Evolutionary conservation across 2,329 filamentous ascomycete genomes (phyloP).

Genomic region (Lecanicillium sp.): DNA sequence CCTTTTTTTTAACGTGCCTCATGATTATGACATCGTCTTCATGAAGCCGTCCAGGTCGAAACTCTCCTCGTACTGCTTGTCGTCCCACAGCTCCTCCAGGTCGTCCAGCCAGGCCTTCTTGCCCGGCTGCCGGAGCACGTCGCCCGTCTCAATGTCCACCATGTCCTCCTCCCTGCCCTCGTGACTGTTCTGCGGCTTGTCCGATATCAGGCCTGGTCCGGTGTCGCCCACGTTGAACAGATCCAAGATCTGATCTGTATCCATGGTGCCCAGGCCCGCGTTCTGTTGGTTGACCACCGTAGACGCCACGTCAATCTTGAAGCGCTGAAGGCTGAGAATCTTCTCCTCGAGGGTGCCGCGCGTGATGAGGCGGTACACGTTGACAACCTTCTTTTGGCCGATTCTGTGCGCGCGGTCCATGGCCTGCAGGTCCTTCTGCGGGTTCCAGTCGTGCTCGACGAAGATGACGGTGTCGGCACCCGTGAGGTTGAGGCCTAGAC

Average conservation of each 20-base stretch:
- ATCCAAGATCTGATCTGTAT: slow-evolving; percentile 96
- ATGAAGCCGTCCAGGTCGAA: slow-evolving; percentile 95
- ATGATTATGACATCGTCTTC: slow-evolving; percentile 70
- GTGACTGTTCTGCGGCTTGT: slow-evolving; percentile 51
- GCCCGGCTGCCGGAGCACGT: slow-evolving; percentile 88
- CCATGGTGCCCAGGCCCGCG: slow-evolving; percentile 88
- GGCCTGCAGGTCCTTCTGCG: slow-evolving; percentile 95
- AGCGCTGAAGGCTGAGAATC: slow-evolving; percentile 94
- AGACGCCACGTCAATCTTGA: slow-evolving; percentile 98
- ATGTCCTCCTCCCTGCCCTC: slow-evolving; percentile 73
- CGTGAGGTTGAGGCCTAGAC: slow-evolving; percentile 88
- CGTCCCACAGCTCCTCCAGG: slow-evolving; percentile 93
- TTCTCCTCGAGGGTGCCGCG: slow-evolving; percentile 96
- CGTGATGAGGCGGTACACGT: slow-evolving; percentile 95
- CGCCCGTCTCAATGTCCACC: slow-evolving; percentile 87
- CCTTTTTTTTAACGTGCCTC: too few relatives aligned
- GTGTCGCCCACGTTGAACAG: slow-evolving; percentile 87
- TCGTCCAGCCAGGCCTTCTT: slow-evolving; percentile 97
- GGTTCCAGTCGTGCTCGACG: slow-evolving; percentile 99
- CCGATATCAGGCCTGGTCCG: slow-evolving; percentile 58
- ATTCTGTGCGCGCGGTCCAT: slow-evolving; percentile 99
- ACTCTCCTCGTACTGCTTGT: slow-evolving; percentile 95
- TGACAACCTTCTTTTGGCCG: slow-evolving; percentile 99
- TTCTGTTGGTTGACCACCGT: slow-evolving; percentile 99
- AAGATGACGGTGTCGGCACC: slow-evolving; percentile 98